Base-by-base conservation (phyloP, 768 basidiomycete genomes). In the Sarcodon sp. region DNA sequence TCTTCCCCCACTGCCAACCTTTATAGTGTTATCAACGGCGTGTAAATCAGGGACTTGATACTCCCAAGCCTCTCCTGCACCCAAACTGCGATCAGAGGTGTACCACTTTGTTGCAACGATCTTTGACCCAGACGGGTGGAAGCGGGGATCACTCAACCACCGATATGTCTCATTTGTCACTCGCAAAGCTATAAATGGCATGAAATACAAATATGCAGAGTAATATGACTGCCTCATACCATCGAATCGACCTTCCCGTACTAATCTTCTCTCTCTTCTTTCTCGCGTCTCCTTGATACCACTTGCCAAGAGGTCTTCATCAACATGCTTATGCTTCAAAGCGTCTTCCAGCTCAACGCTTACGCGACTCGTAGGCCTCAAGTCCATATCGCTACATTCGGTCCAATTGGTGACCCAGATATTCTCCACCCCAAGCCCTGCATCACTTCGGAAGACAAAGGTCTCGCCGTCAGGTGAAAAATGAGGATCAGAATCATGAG, bases 91-190 rank as follows among this genome's bases (percentile, higher is more conserved):
- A 3, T 45, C 53, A 5, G 76, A 77, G 21, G 77, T 83, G 53
- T 83, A 85, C 83, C 83, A 83, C 58, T 86, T 86, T 9, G 83
- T 85, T n/a, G 83, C 80, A 47, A 86, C 64, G 13, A 86, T 61
- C 53, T 70, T 77, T 32, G 61, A 54, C 1, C 80, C 80, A 8
- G 75, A 76, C 3, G 82, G 79, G 55, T 87, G 80, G 68, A 82
- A 85, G 41, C 79, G 75, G 5, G 80, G 69, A 49, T 84, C 83
- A 27, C 76, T 75, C 4, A 85, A 70, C 72, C 73, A 83, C 57
- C 83, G 72, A 53, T 75, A 85, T 0, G 84, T 85, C 59, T 86
- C 83, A 54, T 86, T 86, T 4, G 83, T 84, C 43, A 86, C 70
- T 33, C 66, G 67, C 15, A 59, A 57, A 15, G 71, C 71, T 71